These are phyloP conservation scores for Lactarius sp. DNA, from an alignment of 768 basidiomycete species.

Conservation along the genomic window DNA sequence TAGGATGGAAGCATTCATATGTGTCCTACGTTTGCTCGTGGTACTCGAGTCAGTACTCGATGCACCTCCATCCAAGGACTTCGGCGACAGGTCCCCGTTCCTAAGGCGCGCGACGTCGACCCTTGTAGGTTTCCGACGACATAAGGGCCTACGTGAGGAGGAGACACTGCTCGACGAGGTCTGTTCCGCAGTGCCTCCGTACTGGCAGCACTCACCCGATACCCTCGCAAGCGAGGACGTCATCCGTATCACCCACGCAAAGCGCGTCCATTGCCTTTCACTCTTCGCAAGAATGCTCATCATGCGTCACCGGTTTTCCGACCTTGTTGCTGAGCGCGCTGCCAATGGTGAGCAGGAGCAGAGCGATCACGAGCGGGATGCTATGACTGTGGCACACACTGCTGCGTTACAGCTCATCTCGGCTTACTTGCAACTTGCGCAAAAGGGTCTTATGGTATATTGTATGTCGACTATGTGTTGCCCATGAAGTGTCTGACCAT, in stretches of 20 bases:
- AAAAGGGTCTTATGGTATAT: conserved; percentile 90
- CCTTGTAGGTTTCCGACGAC: conserved; percentile 56
- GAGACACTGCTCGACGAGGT: conserved; percentile 80
- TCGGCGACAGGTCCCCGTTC: conserved; percentile 71
- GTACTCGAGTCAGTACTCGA: conserved; percentile 87
- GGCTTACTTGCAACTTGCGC: conserved; percentile 78
- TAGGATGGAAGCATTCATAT: conserved; percentile 77
- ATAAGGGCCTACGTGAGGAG: conserved; percentile 70
- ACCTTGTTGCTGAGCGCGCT: conserved; percentile 66
- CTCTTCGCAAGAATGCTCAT: conserved; percentile 86
- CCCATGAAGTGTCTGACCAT: conserved; percentile 8
- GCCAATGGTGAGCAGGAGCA: conserved; percentile 48
- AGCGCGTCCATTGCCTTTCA: conserved; percentile 80
- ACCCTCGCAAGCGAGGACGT: conserved; percentile 82
- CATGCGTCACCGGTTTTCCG: conserved; percentile 80
- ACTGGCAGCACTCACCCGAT: conserved; percentile 78
- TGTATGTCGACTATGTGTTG: conserved; percentile 50
- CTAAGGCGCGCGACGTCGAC: conserved; percentile 64
- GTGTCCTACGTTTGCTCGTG: conserved; percentile 72
- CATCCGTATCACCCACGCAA: conserved; percentile 84
- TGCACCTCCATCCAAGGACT: conserved; percentile 61
- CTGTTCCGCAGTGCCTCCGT: conserved; percentile 59
- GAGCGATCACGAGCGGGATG: conserved; percentile 67
- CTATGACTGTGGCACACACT: conserved; percentile 68
- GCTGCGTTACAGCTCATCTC: conserved; percentile 79